Evolutionary conservation across 2,329 filamentous ascomycete genomes (phyloP).

Genomic region (Incumbomyces delicatus): DNA sequence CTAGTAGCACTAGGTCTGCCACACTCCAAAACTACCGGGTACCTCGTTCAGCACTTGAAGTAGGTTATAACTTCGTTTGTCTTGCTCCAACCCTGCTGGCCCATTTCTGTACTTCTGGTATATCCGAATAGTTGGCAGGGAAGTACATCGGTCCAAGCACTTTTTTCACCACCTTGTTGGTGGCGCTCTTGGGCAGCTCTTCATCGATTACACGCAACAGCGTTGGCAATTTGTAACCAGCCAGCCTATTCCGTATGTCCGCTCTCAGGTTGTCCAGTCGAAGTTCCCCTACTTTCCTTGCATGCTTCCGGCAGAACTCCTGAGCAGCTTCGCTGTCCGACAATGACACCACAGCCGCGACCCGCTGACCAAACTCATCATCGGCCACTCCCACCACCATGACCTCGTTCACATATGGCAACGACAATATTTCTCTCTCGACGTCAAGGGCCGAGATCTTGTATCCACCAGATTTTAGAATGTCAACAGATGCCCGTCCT

Average conservation of each 20-base stretch:
- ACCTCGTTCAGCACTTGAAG: too few species aligned
- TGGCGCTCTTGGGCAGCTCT: constrained; percentile 40
- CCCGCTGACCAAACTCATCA: constrained; percentile 41
- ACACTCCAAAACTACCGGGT: too few species aligned
- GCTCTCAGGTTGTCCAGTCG: constrained; percentile 33
- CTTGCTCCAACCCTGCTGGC: constrained; percentile 10
- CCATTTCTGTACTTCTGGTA: constrained; percentile 25
- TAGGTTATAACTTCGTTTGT: constrained; percentile 13
- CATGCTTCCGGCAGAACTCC: constrained; percentile 15
- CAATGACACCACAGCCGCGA: constrained; percentile 33
- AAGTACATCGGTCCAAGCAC: constrained; percentile 33
- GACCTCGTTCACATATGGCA: constrained; percentile 39
- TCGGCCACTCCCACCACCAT: constrained; percentile 42
- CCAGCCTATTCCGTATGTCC: constrained; percentile 36
- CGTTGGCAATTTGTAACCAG: constrained; percentile 42
- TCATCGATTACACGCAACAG: constrained; percentile 34
- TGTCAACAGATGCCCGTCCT: constrained; percentile 39
- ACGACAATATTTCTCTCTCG: constrained; percentile 37
- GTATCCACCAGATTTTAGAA: constrained; percentile 44
- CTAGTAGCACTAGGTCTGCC: too few species aligned
- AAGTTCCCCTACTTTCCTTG: constrained; percentile 17
- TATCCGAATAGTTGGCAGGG: constrained; percentile 22
- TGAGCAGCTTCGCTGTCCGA: constrained; percentile 16
- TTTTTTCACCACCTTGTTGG: constrained; percentile 45
- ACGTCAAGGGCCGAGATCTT: constrained; percentile 44